Conservation (phyloP, 2,329 filamentous ascomycete genomes). For the Pseudocercospora crystallina region DNA sequence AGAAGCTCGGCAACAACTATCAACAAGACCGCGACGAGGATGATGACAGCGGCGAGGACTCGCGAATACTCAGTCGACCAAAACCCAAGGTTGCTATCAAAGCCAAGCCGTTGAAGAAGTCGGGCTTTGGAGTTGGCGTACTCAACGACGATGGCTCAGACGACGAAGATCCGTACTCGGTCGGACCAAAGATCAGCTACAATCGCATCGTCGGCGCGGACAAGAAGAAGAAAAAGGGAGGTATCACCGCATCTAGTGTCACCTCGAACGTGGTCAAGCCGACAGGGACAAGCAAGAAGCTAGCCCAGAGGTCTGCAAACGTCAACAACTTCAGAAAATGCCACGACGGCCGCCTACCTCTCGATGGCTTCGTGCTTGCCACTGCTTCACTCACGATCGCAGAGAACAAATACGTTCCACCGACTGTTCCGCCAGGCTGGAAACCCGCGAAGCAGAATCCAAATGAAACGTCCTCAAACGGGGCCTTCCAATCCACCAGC, state of each 20-base stretch:
- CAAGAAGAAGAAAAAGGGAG: conserved; percentile 70
- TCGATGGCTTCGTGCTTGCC: conserved; percentile 77
- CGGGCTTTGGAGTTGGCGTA: conserved; percentile 82
- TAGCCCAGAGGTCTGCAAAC: conserved; percentile 30
- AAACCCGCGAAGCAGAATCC: conserved; percentile 53
- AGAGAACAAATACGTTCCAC: conserved; percentile 60
- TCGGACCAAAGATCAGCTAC: conserved; percentile 87
- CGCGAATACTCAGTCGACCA: conserved; percentile 27
- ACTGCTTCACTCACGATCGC: conserved; percentile 43
- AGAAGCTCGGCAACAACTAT: conserved; percentile 46
- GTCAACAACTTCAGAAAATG: conserved; percentile 64
- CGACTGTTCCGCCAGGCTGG: conserved; percentile 72
- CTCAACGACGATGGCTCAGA: conserved; percentile 93
- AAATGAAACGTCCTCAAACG: conserved; percentile 25
- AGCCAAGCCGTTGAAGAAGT: conserved; percentile 56
- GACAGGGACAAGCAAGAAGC: conserved; percentile 73
- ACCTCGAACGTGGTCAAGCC: conserved; percentile 41
- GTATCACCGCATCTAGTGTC: conserved; percentile 27
- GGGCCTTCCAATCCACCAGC: conserved; percentile 63
- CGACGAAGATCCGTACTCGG: conserved; percentile 89
- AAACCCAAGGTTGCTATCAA: conserved; percentile 36
- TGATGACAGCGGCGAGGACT: conserved; percentile 32
- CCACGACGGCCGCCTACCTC: conserved; percentile 75
- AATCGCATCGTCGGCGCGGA: conserved; percentile 78
- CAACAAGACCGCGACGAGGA: conserved; percentile 35